Base-by-base conservation (phyloP, 2,329 filamentous ascomycete species). In the Curvularia sp. region DNA sequence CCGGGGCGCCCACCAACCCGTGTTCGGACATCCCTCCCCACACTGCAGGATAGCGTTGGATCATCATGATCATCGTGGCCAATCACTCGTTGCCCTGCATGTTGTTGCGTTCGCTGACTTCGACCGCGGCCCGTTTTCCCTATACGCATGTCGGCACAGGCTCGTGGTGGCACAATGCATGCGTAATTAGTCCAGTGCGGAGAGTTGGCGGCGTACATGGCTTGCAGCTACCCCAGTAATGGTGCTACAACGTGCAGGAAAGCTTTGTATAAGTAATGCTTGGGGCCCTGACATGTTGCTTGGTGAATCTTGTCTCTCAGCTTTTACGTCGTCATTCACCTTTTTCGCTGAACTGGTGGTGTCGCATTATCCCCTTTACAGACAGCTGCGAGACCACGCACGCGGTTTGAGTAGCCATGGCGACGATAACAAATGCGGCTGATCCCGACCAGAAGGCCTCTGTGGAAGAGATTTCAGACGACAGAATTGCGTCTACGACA, bases 381-480 rank as follows among this genome's bases (percentile, higher is more conserved):
- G 12, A 8, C 24, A 28, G 31, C 15, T n/a, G n/a, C 15, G n/a
- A 30, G 18, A 26, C 18, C 7, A 33, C 33, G 6, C 24, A 31
- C 9, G 39, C 51, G 47, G 5, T 20, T 30, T 31, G 26, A 20
- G 28, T 9, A n/a, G 60, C 33, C 28, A 73, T 71, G 68, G 64
- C 63, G 22, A 66, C 63, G 31, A 73, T 66, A 65, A 63, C 63
- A 9, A 67, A 59, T 41, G 50, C 58, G 20, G 35, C 55, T 3
- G 66, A 64, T 5, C 26, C 57, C 18, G 69, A 71, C 43, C 57
- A 56, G 30, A 74, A 75, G 54, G 51, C 57, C 28, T 56, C 50
- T 2, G 56, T 57, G 13, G 70, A 74, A 26, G 65, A 61, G 12
- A 59, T 71, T 20, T 70, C 69, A 12, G 66, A 75, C 26, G 70